These are phyloP conservation scores for Sclerotinia subarctica DNA, from an alignment of 2,329 filamentous ascomycete genomes.

Conservation along the genomic window DNA sequence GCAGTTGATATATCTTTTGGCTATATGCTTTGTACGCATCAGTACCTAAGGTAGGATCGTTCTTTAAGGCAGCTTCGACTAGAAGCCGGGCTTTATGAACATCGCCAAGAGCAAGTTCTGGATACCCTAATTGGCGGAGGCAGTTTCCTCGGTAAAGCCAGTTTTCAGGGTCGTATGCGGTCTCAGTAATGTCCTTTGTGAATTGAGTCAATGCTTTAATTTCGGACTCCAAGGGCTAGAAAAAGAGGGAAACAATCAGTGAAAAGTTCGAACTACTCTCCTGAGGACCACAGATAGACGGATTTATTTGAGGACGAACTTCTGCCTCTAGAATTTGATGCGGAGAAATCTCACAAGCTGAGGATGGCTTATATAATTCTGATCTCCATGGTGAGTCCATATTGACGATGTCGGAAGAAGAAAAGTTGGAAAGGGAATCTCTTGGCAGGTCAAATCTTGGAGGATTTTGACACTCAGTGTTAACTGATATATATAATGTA, in stretches of 20 bases:
- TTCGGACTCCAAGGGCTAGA: constrained; percentile 29
- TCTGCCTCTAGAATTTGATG: constrained; percentile 26
- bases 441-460: not conserved
- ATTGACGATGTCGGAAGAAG: not conserved
- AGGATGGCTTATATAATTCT: constrained; percentile 29
- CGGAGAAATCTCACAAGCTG: constrained; percentile 31
- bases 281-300: constrained; percentile 14
- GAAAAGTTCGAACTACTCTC: constrained; percentile 1
- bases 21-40: constrained; percentile 33
- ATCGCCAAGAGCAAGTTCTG: constrained; percentile 38
- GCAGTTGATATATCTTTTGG: constrained; percentile 30
- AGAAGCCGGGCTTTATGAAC: constrained; percentile 38
- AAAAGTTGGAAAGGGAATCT: not conserved
- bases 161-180: constrained; percentile 34
- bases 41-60: constrained; percentile 29
- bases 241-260: constrained; percentile 21
- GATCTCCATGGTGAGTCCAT: constrained; percentile 30
- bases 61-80: constrained; percentile 31
- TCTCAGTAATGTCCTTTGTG: constrained; percentile 27
- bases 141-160: constrained; percentile 33
- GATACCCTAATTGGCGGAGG: constrained; percentile 35
- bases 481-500: not conserved
- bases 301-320: constrained; percentile 24
- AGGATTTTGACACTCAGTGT: not conserved
- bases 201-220: constrained; percentile 25